phyloP scores from a whole-genome alignment of 352 stramenopile species.

The Thalassiosira livingstoniorum region DNA sequence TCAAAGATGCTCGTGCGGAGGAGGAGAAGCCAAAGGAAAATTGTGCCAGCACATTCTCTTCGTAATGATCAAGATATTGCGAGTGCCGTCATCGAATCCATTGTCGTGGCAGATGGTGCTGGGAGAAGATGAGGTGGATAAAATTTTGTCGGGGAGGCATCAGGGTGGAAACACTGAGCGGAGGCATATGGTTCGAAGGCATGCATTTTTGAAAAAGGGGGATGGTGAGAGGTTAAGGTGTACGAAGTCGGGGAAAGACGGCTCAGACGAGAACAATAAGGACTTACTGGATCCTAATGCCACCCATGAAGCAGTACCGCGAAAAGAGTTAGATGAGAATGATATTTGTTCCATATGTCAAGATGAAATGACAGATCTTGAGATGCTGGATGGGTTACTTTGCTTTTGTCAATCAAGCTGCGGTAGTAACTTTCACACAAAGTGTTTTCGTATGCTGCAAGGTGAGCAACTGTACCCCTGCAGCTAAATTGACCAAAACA shows the following conservation, averaged over 20 bases:
- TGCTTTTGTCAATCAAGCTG: conserved; percentile 58
- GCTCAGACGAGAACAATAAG: conserved; percentile 1
- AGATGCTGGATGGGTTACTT: conserved; percentile 39
- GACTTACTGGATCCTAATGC: background rate
- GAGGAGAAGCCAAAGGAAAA: conserved; percentile 35
- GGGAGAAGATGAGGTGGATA: conserved; percentile 57
- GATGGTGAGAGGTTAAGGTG: conserved; percentile 1
- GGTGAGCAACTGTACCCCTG: too few species aligned
- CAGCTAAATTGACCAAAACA: too few species aligned
- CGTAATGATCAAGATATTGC: conserved; percentile 68
- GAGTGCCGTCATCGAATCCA: conserved; percentile 55
- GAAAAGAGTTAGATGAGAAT: conserved; percentile 41
- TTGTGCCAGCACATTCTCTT: conserved; percentile 64
- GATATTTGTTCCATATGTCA: conserved; percentile 65
- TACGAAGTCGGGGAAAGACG: background rate
- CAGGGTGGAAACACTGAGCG: background rate
- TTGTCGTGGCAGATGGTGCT: conserved; percentile 58
- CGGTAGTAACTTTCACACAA: conserved; percentile 53
- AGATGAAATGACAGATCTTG: conserved; percentile 51
- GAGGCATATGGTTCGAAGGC: background rate
- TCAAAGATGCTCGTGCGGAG: conserved; percentile 62
- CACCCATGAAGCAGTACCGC: background rate
- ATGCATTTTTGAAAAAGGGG: conserved; percentile 40
- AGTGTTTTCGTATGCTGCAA: conserved; percentile 56
- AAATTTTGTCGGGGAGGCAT: conserved; percentile 42